Evolutionary conservation across 176 grass and related monocot species (phyloP), one percentile per base, ranked within the genome.

Genomic region (Carex kokanica): DNA sequence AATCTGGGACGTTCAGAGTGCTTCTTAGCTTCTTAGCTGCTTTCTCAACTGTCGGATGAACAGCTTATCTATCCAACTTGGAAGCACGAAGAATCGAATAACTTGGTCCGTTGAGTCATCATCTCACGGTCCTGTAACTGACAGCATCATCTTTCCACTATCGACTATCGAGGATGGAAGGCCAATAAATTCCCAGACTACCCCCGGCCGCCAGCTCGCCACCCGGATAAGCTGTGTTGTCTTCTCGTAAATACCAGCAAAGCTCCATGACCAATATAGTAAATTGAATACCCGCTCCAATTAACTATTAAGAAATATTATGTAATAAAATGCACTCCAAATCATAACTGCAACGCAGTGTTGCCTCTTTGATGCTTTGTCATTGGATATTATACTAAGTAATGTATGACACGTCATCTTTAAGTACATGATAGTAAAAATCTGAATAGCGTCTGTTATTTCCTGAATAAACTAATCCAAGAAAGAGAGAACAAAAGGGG

Each of bases 1-100:
- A 60, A 81, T 82, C 80, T n/a, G 58, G 59, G 45, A 41, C 80
- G 80, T 82, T 82, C 41, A 82, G 62, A 82, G 73, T 78, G 51
- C 80, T 82, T 68, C 15, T 23, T 8, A 65, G 13, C n/a, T 53
- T 67, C 8, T 23, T 8, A 65, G 13, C n/a, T 53, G 12, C n/a
- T 66, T 58, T 11, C 2, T 8, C 78, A 81, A 64, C 36, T 49
- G 60, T 32, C n/a, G 23, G 80, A 82, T 82, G 17, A 47, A 11
- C 14, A 17, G 60, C 61, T 82, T 82, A 82, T 82, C 41, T 82
- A 82, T 82, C 41, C 38, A 68, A 36, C 49, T n/a, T 67, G 3
- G 12, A 52, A 16, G 6, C 16, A 24, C 7, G 12, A 52, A 8
- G 2, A 3, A 24, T 82, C 40, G 20, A 52, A 25, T 53, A 52